Evolutionary conservation across 2,329 filamentous ascomycete species (phyloP), one percentile per base, ranked within the genome.

Genomic region (Fusarium burgessii): DNA sequence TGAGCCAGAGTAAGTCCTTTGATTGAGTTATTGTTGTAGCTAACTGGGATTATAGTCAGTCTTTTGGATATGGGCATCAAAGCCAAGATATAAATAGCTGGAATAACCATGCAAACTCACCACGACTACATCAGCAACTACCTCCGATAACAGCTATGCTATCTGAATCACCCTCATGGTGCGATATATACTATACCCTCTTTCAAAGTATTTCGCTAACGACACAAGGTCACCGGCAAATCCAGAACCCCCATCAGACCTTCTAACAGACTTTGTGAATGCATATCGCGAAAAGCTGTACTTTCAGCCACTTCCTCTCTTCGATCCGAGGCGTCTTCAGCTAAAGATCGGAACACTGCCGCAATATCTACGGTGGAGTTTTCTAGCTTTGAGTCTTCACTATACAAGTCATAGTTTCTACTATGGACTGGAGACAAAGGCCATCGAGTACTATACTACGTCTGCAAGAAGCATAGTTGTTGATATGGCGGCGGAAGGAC

Each of bases 381-480:
- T 76, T 2, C 2, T 76, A 0, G 73, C 67, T n/a, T 55, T 76
- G 0, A 38, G 52, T 0, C 65, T 76, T 0, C 54, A 66, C 15
- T 68, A 70, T 10, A 55, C 58, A 4, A 74, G 41, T 0, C 65
- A 67, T 8, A 38, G 18, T 0, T 76, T 74, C 3, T 76, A 73
- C 23, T 64, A 57, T 29, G 74, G 74, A 0, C 6, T 59, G 0
- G 71, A 76, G 15, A 41, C 38, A 1, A 69, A 76, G 6, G 73
- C 74, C 4, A 66, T 74, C 11, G 73, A 76, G 36, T 74, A 73
- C 13, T 76, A 76, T 7, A 55, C 60, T 3, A 67, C 64, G 0
- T 64, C 64, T 1, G 68, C 73, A 0, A 56, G 73, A 7, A 73
- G 64, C 9, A 58, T 76, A 9, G 65, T 66, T 0, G 54, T 70